phyloP scores from a whole-genome alignment of 352 stramenopile genomes.

The Globisporangium carolinianum region DNA sequence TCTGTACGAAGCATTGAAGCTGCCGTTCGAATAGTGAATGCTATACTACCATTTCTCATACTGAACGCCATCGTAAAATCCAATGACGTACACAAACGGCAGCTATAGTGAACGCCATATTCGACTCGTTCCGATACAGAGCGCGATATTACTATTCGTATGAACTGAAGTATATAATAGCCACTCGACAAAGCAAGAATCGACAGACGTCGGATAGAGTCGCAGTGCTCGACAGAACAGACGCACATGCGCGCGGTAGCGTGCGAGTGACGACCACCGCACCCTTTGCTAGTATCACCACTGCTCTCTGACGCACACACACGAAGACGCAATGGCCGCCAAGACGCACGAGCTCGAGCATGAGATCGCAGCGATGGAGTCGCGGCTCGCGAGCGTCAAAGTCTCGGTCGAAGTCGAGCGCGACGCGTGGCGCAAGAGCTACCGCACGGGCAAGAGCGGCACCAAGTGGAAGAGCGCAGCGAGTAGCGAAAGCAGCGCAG shows the following conservation, averaged over 20 bases:
- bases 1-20: slow-evolving; percentile 56
- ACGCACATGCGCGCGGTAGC: no score
- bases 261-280: not conserved
- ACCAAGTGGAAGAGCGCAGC: slow-evolving; percentile 63
- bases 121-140: no score
- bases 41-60: no score
- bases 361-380: slow-evolving; percentile 55
- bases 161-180: no score
- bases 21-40: slow-evolving; percentile 27
- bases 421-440: slow-evolving; percentile 44
- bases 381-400: slow-evolving; percentile 47
- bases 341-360: slow-evolving; percentile 40
- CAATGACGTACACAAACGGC: no score
- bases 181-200: no score
- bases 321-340: slow-evolving; percentile 23
- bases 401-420: slow-evolving; percentile 43
- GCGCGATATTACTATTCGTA: no score
- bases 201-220: no score
- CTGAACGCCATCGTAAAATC: no score
- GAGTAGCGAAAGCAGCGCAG: not conserved
- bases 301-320: not conserved
- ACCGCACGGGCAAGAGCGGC: slow-evolving; percentile 35
- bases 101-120: no score
- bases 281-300: not conserved
- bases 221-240: no score